These are phyloP conservation scores for Helianthus annuus DNA, from an alignment of 129 eudicot species.

Conservation along the genomic window DNA sequence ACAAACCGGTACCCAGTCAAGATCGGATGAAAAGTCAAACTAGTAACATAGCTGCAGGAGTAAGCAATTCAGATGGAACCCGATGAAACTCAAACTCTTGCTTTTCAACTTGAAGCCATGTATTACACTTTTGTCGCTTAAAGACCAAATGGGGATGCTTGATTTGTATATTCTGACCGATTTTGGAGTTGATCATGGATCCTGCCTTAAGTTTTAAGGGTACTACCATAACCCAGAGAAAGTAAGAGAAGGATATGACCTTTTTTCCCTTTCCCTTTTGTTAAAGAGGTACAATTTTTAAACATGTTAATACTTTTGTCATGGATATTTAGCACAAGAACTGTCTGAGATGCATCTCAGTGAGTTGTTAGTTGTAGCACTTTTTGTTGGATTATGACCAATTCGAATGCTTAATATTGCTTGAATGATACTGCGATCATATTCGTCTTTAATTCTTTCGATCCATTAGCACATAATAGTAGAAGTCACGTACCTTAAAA, in stretches of 20 bases:
- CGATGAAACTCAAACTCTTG: conserved; percentile 22
- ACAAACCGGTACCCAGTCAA: conserved; percentile 28
- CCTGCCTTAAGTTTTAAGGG: conserved; percentile 6
- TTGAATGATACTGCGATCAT: conserved; percentile 52
- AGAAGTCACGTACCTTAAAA: conserved; percentile 34
- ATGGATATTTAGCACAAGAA: conserved; percentile 3
- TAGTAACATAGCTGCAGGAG: conserved; percentile 23
- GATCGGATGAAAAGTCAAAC: conserved; percentile 26
- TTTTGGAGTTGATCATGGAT: conserved; percentile 12
- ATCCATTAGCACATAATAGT: conserved; percentile 43
- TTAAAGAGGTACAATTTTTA: conserved; percentile 18
- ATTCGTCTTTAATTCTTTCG: conserved; percentile 48
- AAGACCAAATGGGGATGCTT: conserved; percentile 23
- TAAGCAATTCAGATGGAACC: conserved; percentile 26
- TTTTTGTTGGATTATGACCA: conserved; percentile 1
- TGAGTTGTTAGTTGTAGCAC: conserved; percentile 17
- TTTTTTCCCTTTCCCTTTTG: conserved; percentile 23
- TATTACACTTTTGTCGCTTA: conserved; percentile 16
- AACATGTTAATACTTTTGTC: conserved; percentile 2
- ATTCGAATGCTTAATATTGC: conserved; percentile 38
- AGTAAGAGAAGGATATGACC: conserved; percentile 23
- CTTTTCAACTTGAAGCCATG: conserved; percentile 24
- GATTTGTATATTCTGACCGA: conserved; percentile 27
- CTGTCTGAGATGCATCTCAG: not conserved
- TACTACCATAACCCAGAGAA: conserved; percentile 5